Conservation (phyloP, 2,329 filamentous ascomycete genomes). For the Neofusicoccum cordaticola region DNA sequence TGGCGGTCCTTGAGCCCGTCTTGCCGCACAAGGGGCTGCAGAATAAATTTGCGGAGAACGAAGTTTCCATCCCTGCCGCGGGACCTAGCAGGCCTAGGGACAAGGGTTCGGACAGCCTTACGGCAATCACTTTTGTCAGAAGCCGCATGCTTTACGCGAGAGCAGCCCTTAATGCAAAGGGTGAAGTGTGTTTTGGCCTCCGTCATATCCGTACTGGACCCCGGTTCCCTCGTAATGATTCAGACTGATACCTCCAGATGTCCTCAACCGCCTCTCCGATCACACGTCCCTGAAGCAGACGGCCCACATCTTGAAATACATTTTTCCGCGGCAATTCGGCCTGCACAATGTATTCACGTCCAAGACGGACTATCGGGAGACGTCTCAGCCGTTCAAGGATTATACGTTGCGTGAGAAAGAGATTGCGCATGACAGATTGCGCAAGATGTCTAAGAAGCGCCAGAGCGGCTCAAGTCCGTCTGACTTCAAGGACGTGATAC, state of each 20-base stretch:
- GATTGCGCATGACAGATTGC: slow-evolving; percentile 46
- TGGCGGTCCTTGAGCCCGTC: slow-evolving; percentile 10
- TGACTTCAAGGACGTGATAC: slow-evolving; percentile 45
- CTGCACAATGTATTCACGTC: slow-evolving; percentile 91
- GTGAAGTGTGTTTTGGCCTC: slow-evolving; percentile 69
- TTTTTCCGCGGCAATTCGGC: slow-evolving; percentile 87
- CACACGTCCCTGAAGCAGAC: slow-evolving; percentile 53
- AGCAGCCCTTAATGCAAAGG: slow-evolving; percentile 66
- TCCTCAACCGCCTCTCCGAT: slow-evolving; percentile 68
- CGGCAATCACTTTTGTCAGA: slow-evolving; percentile 67
- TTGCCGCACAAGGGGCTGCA: background rate
- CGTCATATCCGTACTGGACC: slow-evolving; percentile 70
- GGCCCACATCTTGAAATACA: slow-evolving; percentile 78
- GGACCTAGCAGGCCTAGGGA: slow-evolving; percentile 34
- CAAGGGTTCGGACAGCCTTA: slow-evolving; percentile 6
- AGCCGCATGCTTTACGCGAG: slow-evolving; percentile 84
- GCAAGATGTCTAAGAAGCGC: slow-evolving; percentile 21
- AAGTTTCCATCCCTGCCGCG: slow-evolving; percentile 1
- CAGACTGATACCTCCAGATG: slow-evolving; percentile 56
- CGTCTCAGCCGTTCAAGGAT: slow-evolving; percentile 73
- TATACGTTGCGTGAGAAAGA: slow-evolving; percentile 85
- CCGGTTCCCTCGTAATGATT: background rate
- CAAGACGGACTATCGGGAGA: slow-evolving; percentile 61
- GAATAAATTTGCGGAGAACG: slow-evolving; percentile 7
- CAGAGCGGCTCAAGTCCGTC: slow-evolving; percentile 23